Percentiles rank a stretch among this genome's conserved stretches.
These are phyloP conservation scores for Phoma sp. DNA, from an alignment of 2,329 filamentous ascomycete species.

Conservation along the genomic window DNA sequence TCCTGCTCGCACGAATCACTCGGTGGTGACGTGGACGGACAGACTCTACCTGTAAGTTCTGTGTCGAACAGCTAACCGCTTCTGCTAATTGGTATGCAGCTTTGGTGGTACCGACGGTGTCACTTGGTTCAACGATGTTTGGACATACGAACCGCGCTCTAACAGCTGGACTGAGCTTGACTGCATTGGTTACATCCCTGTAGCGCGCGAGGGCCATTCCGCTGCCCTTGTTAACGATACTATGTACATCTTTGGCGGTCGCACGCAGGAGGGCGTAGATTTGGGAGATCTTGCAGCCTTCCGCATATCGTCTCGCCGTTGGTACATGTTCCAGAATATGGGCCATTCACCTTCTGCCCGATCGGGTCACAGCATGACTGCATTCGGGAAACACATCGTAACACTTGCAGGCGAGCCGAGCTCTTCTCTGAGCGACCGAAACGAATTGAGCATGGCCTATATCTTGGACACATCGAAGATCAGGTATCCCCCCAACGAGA, in stretches of 20 bases:
- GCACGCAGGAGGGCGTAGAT: constrained; percentile 91
- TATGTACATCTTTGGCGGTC: constrained; percentile 98
- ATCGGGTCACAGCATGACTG: constrained; percentile 97
- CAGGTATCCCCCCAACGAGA: constrained; percentile 83
- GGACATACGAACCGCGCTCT: constrained; percentile 85
- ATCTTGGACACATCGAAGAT: constrained; percentile 95
- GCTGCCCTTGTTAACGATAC: constrained; percentile 94
- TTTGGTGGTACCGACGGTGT: constrained; percentile 97
- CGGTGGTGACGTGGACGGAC: constrained; percentile 88
- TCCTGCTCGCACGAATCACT: constrained; percentile 92
- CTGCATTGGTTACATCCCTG: constrained; percentile 96
- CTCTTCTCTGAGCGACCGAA: constrained; percentile 78
- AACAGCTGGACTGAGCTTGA: constrained; percentile 90
- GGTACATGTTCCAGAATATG: constrained; percentile 99
- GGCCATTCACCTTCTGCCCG: constrained; percentile 90
- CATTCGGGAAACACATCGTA: constrained; percentile 88
- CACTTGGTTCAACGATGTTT: constrained; percentile 99
- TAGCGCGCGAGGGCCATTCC: constrained; percentile 91
- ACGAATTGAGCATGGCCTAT: constrained; percentile 87
- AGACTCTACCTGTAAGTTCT: constrained; percentile 84
- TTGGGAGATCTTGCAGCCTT: constrained; percentile 91
- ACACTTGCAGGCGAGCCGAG: constrained; percentile 95
- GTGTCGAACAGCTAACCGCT: neutral
- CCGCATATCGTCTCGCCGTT: constrained; percentile 80
- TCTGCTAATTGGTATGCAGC: constrained; percentile 53